Base-by-base conservation (phyloP, 2,329 filamentous ascomycete species). In the Fusarium luffae region DNA sequence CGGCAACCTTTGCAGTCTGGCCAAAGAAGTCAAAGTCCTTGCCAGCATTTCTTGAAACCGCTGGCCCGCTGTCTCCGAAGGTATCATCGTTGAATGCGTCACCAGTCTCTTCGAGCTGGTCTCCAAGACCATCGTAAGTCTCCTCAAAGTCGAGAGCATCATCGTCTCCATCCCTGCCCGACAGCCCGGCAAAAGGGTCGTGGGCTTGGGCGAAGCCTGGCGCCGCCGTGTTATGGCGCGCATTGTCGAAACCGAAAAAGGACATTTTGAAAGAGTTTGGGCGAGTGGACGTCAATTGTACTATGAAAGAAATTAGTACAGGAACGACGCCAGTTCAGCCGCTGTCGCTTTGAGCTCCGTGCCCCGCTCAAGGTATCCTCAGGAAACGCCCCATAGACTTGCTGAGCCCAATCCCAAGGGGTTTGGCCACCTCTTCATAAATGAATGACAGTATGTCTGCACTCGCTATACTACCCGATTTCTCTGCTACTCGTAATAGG, bases 1-100 rank as follows among this genome's bases (percentile, higher is more conserved):
- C 87, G 21, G 94, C 87, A 42, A 97, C 92, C 80, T 94, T 90
- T 61, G 94, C 94, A 9, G 96, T 99, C 76, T 93, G 90, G 42
- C 94, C 94, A 71, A 97, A 97, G 82, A 98, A 99, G 80, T 99
- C 96, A 76, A 98, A 98, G 80, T 99, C 95, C 79, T 93, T 97
- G 77, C 94, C 94, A 63, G 96, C 88, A 13, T 84, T 84, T 30
- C 84, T 80, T 40, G 79, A 71, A 19, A 79, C 77, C 19, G 79
- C 81, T 63, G 81, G 67, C 19, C 74, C 76, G 30, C 77, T 77
- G 14, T 78, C 80, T 43, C 83, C 93, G 78, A 99, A 99, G 3
- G 96, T 99, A 78, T 98, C 96, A 75, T 98, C 93, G 80, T 99
- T 99, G 85, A 98, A 93, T 52, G 88, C 93, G 84, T 99, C 96